Conservation (phyloP, 176 grass and related monocot genomes). For the Canna indica region DNA sequence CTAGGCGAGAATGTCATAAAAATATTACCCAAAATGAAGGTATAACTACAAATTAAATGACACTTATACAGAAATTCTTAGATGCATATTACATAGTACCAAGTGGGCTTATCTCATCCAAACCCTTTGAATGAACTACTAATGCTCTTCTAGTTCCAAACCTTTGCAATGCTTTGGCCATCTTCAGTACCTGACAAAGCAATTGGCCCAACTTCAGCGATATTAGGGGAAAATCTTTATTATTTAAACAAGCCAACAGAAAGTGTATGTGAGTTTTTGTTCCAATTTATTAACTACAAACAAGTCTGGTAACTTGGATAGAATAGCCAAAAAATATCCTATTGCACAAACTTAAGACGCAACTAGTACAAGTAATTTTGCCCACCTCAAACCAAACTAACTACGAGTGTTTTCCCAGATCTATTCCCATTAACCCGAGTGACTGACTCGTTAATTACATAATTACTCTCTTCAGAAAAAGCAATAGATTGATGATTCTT, state of each 20-base stretch:
- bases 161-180: slow-evolving; percentile 76
- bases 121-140: slow-evolving; percentile 89
- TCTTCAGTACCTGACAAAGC: slow-evolving; percentile 65
- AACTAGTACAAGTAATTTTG: too few relatives aligned
- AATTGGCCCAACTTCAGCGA: neutral
- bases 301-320: neutral
- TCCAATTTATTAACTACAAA: neutral
- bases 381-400: too few relatives aligned
- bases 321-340: neutral
- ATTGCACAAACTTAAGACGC: too few relatives aligned
- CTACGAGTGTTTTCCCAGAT: too few relatives aligned
- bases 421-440: too few relatives aligned
- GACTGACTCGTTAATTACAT: too few relatives aligned
- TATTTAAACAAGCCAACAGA: neutral
- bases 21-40: neutral
- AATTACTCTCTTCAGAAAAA: too few relatives aligned
- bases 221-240: neutral
- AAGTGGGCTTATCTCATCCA: slow-evolving; percentile 97
- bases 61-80: neutral
- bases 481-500: too few relatives aligned
- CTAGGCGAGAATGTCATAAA: neutral
- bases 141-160: slow-evolving; percentile 95
- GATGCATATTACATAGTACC: slow-evolving; percentile 27
- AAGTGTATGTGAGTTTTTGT: neutral
- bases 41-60: neutral